Conservation (phyloP, 2,329 filamentous ascomycete species). For the Apiospora sp. region DNA sequence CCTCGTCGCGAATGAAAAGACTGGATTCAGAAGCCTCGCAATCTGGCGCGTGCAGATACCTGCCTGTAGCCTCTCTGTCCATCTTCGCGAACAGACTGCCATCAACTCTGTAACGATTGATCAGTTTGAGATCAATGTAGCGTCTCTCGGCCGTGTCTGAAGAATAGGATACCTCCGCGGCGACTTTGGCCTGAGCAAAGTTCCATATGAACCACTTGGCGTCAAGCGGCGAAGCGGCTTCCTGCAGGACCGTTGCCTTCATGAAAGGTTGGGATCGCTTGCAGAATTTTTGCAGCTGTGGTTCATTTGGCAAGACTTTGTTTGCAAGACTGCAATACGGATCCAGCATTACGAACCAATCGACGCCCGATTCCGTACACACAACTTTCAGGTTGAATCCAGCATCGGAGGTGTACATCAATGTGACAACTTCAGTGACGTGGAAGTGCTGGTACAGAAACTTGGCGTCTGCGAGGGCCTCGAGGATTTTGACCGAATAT, state of each 20-base stretch:
- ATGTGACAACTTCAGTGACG: conserved; percentile 38
- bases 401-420: conserved; percentile 35
- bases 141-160: background rate
- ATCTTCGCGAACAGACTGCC: background rate
- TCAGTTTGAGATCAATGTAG: background rate
- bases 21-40: conserved; percentile 44
- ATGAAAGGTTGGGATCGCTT: conserved; percentile 13
- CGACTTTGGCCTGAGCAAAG: background rate
- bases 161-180: background rate
- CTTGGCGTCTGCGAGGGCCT: conserved; percentile 15
- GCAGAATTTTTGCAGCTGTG: background rate
- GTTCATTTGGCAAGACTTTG: background rate
- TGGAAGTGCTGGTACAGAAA: conserved; percentile 37
- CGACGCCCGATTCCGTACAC: conserved; percentile 32
- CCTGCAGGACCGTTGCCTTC: background rate
- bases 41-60: conserved; percentile 33
- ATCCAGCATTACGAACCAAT: conserved; percentile 39
- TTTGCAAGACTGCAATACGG: conserved; percentile 27
- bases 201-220: conserved; percentile 24
- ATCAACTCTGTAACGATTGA: background rate
- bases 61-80: conserved; percentile 26
- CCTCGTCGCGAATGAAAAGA: conserved; percentile 32
- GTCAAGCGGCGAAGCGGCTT: conserved; percentile 8
- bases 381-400: conserved; percentile 35
- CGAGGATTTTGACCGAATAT: background rate